Base-by-base conservation (phyloP, 805 yeast species). In the Metschnikowia bowlesiae region DNA sequence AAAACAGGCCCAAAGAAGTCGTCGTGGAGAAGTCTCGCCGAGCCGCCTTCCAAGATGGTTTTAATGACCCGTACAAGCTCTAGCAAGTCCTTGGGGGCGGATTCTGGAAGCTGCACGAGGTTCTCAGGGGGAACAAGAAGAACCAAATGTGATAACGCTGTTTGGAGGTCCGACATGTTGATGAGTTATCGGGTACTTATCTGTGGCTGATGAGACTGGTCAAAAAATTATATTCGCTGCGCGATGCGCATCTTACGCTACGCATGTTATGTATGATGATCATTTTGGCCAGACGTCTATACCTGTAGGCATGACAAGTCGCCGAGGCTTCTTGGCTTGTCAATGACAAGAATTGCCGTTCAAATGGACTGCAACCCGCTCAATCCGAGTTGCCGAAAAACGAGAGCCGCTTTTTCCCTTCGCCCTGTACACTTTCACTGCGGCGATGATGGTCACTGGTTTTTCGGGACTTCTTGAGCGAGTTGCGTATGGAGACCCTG, bases 401-500 rank as follows among this genome's bases (percentile, higher is more conserved):
- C 5, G 66, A 61, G 33, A 62, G 55, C 16, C 67, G 48, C 45
- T 62, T 62, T 32, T 56, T 60, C 14, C 54, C 51, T 26, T 64
- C 68, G 40, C 55, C 50, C 13, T 47, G 50, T n/a, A 53, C 34
- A 39, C 65, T 61, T 10, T 70, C 74, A 13, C 66, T 49, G 36
- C 70, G 59, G 49, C 62, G 64, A 51, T 62, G 61, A 41, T 69
- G 73, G 38, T 65, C 59, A n/a, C 54, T 47, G 16, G 66, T 55
- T 47, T 62, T 66, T 43, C 70, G 59, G 3, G 62, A 45, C 51
- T 66, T 66, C 57, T 60, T 67, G 47, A 74, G 61, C 5, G 76
- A 69, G 40, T 66, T 65, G 48, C 78, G 58, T 38, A 74, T 74
- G 10, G 75, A 64, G 33, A 74, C 57, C 14, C 78, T 56, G 56